Evolutionary conservation across 208 protist genomes (phyloP), one percentile per base, ranked within the genome.

Genomic region (Acanthamoeba triangularis): DNA sequence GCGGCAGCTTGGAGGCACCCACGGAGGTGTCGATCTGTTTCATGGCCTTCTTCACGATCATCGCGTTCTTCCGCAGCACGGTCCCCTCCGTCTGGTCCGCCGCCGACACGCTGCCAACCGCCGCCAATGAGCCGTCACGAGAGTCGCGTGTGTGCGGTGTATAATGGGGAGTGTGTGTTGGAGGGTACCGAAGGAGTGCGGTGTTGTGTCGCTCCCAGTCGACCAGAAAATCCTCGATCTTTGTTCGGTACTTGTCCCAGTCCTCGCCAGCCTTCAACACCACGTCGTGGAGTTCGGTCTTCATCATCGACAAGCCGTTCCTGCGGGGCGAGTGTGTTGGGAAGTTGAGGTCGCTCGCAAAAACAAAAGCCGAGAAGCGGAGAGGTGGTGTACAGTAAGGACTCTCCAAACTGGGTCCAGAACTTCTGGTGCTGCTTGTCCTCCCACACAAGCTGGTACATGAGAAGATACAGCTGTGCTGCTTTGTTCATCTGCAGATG

Each of bases 401-500:
- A 63, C 80, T 88, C 80, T 0, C 80, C 80, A 16, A 88, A 88
- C 80, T 88, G 80, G 18, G 80, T n/a, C 80, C 80, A 88, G 28
- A 88, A 88, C 30, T 88, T 88, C 47, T 56, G 23, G 80, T 88
- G 80, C 14, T 63, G 44, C 49, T 88, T 88, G 52, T 88, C 80
- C 20, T 88, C 80, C 80, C 80, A 88, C n/a, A 88, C 49, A 1
- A 88, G 80, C 80, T 88, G 80, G 28, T 88, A 88, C 14, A 23
- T 88, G 25, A 88, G 44, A 6, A 88, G 80, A 30, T 88, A 88
- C 16, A 88, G 44, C 30, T 88, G 80, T 10, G 80, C 20, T 0
- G 80, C 80, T 37, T 88, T 88, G 52, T 88, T 88, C 80, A 88
- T 63, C 80, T 88, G 80, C 18, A 88, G 52, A 6, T 88, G 80